phyloP scores from a whole-genome alignment of 352 stramenopile genomes.

The Globisporangium uncinulatum region DNA sequence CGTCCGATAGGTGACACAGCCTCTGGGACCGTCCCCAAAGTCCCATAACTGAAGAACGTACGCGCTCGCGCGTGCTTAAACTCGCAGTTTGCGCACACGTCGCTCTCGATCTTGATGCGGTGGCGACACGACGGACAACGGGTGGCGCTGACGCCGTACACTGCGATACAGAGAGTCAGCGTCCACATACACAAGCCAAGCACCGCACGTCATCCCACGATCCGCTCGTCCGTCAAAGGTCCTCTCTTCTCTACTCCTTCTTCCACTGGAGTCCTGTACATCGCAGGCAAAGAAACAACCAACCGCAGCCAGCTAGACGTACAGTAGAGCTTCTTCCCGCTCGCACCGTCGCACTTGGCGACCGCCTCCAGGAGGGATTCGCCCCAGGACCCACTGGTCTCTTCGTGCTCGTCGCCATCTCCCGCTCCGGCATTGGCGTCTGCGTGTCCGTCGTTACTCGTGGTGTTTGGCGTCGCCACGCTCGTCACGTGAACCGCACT shows the following conservation, averaged over 20 bases:
- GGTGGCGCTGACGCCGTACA: conserved; percentile 56
- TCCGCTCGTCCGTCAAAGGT: not conserved
- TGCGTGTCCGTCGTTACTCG: not conserved
- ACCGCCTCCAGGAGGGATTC: conserved; percentile 35
- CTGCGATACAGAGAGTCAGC: conserved; percentile 12
- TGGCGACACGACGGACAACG: conserved; percentile 41
- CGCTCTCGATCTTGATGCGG: conserved; percentile 24
- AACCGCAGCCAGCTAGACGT: conserved; percentile 8
- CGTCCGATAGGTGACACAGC: too few species aligned
- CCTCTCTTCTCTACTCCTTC: too few species aligned
- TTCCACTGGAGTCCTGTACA: not conserved
- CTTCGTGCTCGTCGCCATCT: not conserved
- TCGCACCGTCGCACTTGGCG: conserved; percentile 42
- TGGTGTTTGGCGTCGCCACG: not conserved
- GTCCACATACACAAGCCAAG: not conserved
- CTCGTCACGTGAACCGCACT: not conserved
- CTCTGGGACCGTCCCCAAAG: not conserved
- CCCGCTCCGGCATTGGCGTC: not conserved
- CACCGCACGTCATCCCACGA: not conserved
- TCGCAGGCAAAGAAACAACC: not conserved
- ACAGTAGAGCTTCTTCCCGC: conserved; percentile 49
- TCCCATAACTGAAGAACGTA: conserved; percentile 13
- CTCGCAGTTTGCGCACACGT: conserved; percentile 36
- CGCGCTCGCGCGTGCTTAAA: conserved; percentile 26
- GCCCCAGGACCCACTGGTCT: conserved; percentile 18